Percentiles rank a stretch among this genome's conserved stretches.
Evolutionary conservation across 106 monocot species (phyloP).

Genomic region (Alisma plantagoaquatica): DNA sequence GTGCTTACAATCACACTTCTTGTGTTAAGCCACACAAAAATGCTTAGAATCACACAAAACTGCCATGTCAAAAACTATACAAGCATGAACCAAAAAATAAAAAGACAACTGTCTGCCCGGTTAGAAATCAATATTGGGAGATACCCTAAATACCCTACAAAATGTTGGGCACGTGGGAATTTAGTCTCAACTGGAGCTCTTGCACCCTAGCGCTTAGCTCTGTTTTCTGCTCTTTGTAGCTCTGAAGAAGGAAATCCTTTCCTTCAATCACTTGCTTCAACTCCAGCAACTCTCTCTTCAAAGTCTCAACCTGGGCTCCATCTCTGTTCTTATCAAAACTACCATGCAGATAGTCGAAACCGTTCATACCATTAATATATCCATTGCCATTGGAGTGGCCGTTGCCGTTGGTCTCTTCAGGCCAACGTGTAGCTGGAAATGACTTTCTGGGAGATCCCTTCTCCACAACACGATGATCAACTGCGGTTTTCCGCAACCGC

Average conservation of each 20-base stretch:
- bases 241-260: slow-evolving; percentile 37
- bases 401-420: slow-evolving; percentile 21
- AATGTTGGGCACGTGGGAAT: slow-evolving; percentile 31
- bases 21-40: no score
- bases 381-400: no score
- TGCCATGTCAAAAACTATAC: no score
- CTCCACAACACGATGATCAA: slow-evolving; percentile 24
- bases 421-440: slow-evolving; percentile 6
- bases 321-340: slow-evolving; percentile 11
- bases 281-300: slow-evolving; percentile 29
- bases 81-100: no score
- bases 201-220: slow-evolving; percentile 29
- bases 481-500: slow-evolving; percentile 19
- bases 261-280: slow-evolving; percentile 47
- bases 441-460: slow-evolving; percentile 11
- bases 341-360: slow-evolving; percentile 7
- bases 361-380: slow-evolving; percentile 3
- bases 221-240: slow-evolving; percentile 38
- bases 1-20: no score
- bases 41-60: no score
- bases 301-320: slow-evolving; percentile 17
- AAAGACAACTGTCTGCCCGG: no score
- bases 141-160: slow-evolving; percentile 9
- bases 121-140: no score
- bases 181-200: slow-evolving; percentile 30